Percentiles rank a stretch among this genome's conserved stretches.
phyloP scores from a whole-genome alignment of 1,284 basidiomycete genomes.

The Thelephora terrestris region DNA sequence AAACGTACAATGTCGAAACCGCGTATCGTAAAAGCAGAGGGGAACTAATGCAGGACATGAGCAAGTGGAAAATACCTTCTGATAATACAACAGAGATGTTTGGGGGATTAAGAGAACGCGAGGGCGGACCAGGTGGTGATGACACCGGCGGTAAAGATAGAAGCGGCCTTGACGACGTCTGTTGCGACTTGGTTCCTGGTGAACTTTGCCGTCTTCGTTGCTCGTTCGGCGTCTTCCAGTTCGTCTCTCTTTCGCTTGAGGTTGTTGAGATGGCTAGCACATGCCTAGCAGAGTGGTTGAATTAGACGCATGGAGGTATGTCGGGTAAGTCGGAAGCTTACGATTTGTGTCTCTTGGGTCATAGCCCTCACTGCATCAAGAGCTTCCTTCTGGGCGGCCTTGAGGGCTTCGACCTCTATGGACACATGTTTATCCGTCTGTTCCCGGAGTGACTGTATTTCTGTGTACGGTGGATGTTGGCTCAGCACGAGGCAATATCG shows the following conservation, averaged over 20 bases:
- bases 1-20: no score
- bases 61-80: no score
- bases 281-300: no score
- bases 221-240: no score
- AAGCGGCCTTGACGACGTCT: neutral
- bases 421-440: slow-evolving; percentile 23
- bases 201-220: no score
- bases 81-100: no score
- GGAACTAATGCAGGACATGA: no score
- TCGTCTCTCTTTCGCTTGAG: no score
- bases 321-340: neutral
- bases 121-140: neutral
- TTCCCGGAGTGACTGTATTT: slow-evolving; percentile 24
- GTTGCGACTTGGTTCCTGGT: neutral
- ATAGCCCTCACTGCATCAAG: neutral
- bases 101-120: neutral
- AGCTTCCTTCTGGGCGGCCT: slow-evolving; percentile 22
- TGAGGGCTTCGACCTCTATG: slow-evolving; percentile 24
- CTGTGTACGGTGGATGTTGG: slow-evolving; percentile 10
- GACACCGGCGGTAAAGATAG: neutral
- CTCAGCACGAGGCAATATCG: neutral
- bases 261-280: no score
- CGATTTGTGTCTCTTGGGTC: neutral
- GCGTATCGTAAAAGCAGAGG: no score
- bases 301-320: no score